phyloP scores from a whole-genome alignment of 306 rosid species.

The Cicer chorassanicum region DNA sequence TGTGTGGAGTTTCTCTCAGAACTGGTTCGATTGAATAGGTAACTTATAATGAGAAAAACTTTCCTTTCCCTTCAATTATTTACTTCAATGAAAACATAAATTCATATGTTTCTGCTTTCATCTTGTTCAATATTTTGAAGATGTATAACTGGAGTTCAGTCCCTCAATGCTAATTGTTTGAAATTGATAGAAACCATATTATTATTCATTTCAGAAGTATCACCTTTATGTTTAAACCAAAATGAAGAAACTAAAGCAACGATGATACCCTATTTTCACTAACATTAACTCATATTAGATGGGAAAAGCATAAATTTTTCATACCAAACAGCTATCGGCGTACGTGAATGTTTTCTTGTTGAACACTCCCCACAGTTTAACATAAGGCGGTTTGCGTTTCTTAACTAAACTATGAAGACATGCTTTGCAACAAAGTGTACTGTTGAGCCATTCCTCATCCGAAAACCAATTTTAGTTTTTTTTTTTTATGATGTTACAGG shows the following conservation, averaged over 20 bases:
- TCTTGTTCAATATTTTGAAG: constrained; percentile 34
- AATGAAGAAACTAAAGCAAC: constrained; percentile 31
- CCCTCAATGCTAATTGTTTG: constrained; percentile 11
- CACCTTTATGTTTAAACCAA: constrained; percentile 31
- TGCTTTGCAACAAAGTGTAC: constrained; percentile 13
- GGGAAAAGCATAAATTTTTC: not conserved
- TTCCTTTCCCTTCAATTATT: constrained; percentile 36
- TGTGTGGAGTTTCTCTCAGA: constrained; percentile 85
- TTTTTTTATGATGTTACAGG: constrained; percentile 51
- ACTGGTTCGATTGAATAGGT: constrained; percentile 82
- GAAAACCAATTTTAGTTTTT: constrained; percentile 13
- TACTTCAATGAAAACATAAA: constrained; percentile 29
- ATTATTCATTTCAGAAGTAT: constrained; percentile 16
- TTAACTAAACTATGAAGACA: not conserved
- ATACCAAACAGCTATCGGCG: constrained; percentile 2
- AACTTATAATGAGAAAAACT: constrained; percentile 2
- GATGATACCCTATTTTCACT: not conserved
- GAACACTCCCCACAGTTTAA: constrained; percentile 13
- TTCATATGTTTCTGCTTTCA: constrained; percentile 7
- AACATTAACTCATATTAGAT: not conserved
- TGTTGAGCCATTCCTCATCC: constrained; percentile 19
- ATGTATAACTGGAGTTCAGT: constrained; percentile 3
- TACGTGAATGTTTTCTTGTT: constrained; percentile 1
- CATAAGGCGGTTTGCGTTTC: constrained; percentile 9
- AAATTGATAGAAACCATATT: constrained; percentile 27